A percentile compares a stretch with the other conserved stretches of the same genome.
Conservation (phyloP, 1,284 basidiomycete genomes). For the Pulveroboletus sp. region DNA sequence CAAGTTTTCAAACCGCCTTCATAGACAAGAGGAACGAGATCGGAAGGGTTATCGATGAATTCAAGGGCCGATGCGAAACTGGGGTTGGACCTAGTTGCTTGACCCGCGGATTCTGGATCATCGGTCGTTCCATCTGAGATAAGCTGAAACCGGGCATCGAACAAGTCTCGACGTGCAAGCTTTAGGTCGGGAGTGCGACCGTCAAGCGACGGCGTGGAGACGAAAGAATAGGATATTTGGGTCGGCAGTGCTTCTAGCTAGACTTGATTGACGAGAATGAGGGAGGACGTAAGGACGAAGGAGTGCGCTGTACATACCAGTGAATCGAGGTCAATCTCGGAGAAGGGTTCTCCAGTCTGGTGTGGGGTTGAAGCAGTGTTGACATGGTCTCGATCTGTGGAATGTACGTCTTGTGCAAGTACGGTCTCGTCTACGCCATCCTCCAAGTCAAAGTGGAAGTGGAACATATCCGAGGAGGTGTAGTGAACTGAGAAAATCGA, state of each 20-base stretch:
- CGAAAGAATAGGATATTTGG: conserved; percentile 62
- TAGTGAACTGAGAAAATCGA: background rate
- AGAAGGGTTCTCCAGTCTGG: conserved; percentile 24
- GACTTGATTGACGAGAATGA: conserved; percentile 28
- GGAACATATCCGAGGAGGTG: conserved; percentile 41
- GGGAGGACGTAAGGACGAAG: background rate
- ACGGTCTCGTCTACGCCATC: conserved; percentile 43
- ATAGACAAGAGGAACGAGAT: conserved; percentile 90
- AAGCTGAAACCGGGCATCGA: conserved; percentile 92
- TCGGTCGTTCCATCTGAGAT: conserved; percentile 54
- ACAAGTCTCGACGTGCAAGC: conserved; percentile 82
- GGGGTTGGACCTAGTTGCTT: conserved; percentile 11
- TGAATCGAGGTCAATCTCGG: conserved; percentile 36
- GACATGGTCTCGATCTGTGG: conserved; percentile 1
- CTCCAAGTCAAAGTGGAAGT: conserved; percentile 60
- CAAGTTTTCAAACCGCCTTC: conserved; percentile 98
- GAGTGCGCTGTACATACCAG: conserved; percentile 36
- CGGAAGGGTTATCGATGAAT: conserved; percentile 82
- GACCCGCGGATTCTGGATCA: conserved; percentile 23
- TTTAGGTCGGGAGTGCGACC: conserved; percentile 32
- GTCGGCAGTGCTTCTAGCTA: conserved; percentile 57
- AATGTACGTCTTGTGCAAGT: background rate
- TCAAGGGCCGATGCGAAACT: conserved; percentile 40
- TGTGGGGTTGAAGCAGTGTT: background rate
- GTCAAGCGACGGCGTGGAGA: conserved; percentile 43